These are phyloP conservation scores for Eucalyptus regnans DNA, from an alignment of 345 rosid species.

Conservation along the genomic window DNA sequence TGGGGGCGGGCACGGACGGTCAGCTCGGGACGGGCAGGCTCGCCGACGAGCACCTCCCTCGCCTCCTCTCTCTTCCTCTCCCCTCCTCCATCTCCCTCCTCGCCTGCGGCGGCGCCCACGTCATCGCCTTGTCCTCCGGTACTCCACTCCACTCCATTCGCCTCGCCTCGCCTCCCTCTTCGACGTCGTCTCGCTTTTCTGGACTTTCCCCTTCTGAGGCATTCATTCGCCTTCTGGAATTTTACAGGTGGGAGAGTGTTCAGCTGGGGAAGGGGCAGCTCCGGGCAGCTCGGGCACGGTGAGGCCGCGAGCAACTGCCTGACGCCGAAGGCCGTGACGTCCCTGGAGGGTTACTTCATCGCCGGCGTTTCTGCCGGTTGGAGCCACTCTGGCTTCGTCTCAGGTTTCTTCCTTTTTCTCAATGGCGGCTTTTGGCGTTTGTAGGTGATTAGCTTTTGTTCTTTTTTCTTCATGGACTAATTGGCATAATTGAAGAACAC, in stretches of 20 bases:
- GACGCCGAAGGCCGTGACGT: slow-evolving; percentile 33
- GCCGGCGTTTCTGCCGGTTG: slow-evolving; percentile 78
- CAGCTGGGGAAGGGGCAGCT: slow-evolving; percentile 90
- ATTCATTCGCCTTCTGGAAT: neutral
- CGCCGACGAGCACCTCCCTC: slow-evolving; percentile 73
- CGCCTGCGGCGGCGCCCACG: slow-evolving; percentile 94
- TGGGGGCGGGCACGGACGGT: slow-evolving; percentile 98
- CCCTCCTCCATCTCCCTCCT: slow-evolving; percentile 44
- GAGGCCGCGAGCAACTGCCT: slow-evolving; percentile 19
- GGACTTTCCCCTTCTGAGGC: neutral
- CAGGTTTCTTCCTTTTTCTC: slow-evolving; percentile 30
- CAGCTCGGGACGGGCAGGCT: slow-evolving; percentile 66
- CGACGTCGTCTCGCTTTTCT: neutral
- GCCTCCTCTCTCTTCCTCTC: slow-evolving; percentile 42
- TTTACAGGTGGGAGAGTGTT: slow-evolving; percentile 53
- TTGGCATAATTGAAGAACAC: neutral
- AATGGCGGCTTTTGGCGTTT: neutral
- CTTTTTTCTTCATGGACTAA: neutral
- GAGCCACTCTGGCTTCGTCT: slow-evolving; percentile 81
- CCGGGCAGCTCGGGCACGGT: slow-evolving; percentile 92
- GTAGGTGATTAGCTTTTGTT: neutral
- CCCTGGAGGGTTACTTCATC: slow-evolving; percentile 19
- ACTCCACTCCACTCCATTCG: neutral
- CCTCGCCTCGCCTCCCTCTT: neutral
- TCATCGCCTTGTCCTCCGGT: slow-evolving; percentile 63